Evolutionary conservation across 176 grass and related monocot genomes (phyloP), one percentile per base, ranked within the genome.

Genomic region (Eleusine coracana): DNA sequence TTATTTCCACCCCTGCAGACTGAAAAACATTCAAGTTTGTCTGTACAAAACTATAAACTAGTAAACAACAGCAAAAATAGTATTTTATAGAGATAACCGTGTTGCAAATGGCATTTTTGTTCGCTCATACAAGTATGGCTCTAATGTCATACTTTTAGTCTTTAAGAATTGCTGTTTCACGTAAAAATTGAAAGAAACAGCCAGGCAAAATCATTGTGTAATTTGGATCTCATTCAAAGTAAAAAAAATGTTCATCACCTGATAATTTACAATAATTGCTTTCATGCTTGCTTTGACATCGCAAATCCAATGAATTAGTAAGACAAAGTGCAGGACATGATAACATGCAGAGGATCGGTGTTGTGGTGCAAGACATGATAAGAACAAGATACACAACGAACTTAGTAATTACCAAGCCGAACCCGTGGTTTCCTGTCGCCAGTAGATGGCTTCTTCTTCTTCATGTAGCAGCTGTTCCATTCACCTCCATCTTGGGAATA

Each of bases 381-480:
- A 85, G 9, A 44, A 70, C 3, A 46, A n/a, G 10, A 1, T 17
- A 25, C 65, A 17, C 13, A 55, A 70, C 13, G 7, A 29, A 46
- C 34, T 18, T 27, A 20, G 25, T 44, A 58, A 48, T 85, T 93
- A 98, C 96, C 89, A 46, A 85, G 66, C 41, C 70, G 85, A 67
- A 76, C 60, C 16, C 73, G 55, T 0, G 83, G 54, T 61, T 79
- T 93, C 66, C 79, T 91, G 39, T 88, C 88, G 12, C 86, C 80
- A 75, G 68, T 52, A 37, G 80, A 78, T 48, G 88, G 55, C 13
- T 90, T 87, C 86, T 89, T 87, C 86, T 89, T 94, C 85, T 93
- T 98, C 85, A 95, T 89, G 61, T 98, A 98, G 82, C 88, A 92
- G 76, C 92, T 87, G 71, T 98, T 95, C 96, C 96, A 98, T 28